Evolutionary conservation across 768 basidiomycete genomes (phyloP).

Genomic region (Auricularia sp.): DNA sequence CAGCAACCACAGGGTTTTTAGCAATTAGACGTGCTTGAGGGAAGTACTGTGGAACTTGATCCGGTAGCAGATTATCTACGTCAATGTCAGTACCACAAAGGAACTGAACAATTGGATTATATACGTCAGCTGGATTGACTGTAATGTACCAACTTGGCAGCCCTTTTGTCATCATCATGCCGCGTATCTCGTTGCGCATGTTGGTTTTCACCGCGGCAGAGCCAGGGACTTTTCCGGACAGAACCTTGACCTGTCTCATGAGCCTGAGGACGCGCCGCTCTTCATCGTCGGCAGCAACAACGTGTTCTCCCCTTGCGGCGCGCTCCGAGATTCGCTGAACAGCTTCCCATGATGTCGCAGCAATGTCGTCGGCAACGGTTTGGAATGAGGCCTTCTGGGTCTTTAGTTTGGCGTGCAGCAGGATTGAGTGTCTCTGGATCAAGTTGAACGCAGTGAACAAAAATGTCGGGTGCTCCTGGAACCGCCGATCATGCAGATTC

Average conservation of each 20-base stretch:
- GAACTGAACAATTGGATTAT: constrained; percentile 14
- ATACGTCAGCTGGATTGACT: constrained; percentile 12
- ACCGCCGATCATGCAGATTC: neutral
- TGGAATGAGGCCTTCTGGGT: neutral
- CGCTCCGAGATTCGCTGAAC: neutral
- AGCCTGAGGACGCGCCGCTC: constrained; percentile 11
- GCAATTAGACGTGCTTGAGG: constrained; percentile 28
- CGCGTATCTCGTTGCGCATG: constrained; percentile 11
- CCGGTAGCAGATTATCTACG: constrained; percentile 13
- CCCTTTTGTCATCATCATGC: constrained; percentile 9
- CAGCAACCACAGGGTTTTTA: constrained; percentile 28
- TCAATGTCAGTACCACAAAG: constrained; percentile 13
- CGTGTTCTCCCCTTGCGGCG: neutral
- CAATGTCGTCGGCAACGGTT: neutral
- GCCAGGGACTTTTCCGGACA: constrained; percentile 13
- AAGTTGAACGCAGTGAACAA: constrained; percentile 2
- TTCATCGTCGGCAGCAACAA: constrained; percentile 8
- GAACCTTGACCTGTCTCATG: constrained; percentile 11
- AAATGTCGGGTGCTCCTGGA: constrained; percentile 5
- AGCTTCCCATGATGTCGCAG: too few relatives aligned
- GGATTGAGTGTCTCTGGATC: neutral
- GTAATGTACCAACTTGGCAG: constrained; percentile 13
- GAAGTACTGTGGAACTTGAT: constrained; percentile 19
- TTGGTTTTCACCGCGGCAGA: constrained; percentile 8
- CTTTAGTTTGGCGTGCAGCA: neutral